Percentiles rank a stretch among this genome's conserved stretches.
phyloP scores from a whole-genome alignment of 495 filamentous ascomycete genomes.

The Podospora pseudopauciseta region DNA sequence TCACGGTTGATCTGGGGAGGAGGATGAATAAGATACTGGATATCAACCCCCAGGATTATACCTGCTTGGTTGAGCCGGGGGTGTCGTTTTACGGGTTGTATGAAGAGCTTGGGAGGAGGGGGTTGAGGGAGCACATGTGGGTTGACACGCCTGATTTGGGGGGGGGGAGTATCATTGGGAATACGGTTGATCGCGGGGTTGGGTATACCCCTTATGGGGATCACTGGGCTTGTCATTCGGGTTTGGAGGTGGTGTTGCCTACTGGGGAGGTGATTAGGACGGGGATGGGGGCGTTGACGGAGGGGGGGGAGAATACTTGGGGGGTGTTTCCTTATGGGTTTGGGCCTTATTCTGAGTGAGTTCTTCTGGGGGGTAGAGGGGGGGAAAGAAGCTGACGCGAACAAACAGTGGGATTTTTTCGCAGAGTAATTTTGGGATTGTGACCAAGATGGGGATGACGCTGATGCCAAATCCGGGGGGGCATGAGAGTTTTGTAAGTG shows the following conservation, averaged over 20 bases:
- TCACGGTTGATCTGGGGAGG: conserved; percentile 52
- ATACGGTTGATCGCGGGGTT: conserved; percentile 54
- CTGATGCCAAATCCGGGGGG: conserved; percentile 52
- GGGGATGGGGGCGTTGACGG: conserved; percentile 55
- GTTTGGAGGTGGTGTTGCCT: conserved; percentile 56
- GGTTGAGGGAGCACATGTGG: conserved; percentile 40
- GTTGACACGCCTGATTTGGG: conserved; percentile 55
- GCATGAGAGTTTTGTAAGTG: conserved; percentile 45
- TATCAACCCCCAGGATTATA: conserved; percentile 51
- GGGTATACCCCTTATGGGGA: conserved; percentile 54
- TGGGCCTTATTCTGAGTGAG: conserved; percentile 54
- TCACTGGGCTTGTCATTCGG: conserved; percentile 54
- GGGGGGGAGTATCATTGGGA: conserved; percentile 45
- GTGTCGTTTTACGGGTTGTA: conserved; percentile 55
- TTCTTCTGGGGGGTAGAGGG: conserved; percentile 53
- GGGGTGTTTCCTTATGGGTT: conserved; percentile 55
- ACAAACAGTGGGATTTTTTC: conserved; percentile 51
- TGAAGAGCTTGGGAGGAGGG: conserved; percentile 46
- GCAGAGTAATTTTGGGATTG: conserved; percentile 56
- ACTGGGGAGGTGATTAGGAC: conserved; percentile 53
- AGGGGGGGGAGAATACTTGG: conserved; percentile 40
- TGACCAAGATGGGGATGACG: conserved; percentile 56
- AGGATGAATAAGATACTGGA: conserved; percentile 55
- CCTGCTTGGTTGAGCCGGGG: conserved; percentile 55
- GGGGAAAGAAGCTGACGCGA: conserved; percentile 48